These are phyloP conservation scores for Ogataea methanolica DNA, from an alignment of 805 yeast species.

Conservation along the genomic window DNA sequence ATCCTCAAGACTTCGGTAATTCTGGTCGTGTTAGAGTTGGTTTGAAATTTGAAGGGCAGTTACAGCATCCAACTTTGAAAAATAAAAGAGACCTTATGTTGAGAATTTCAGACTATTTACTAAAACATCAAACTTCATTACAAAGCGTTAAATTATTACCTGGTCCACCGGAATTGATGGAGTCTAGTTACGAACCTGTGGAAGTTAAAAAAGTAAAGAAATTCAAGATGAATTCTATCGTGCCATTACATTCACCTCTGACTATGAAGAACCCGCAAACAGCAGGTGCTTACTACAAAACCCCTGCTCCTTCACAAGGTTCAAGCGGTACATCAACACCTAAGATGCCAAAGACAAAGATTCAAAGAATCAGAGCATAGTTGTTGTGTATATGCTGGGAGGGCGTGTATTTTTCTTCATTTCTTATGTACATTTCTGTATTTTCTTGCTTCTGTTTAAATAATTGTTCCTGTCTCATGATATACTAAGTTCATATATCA, in stretches of 20 bases:
- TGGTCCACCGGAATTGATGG: conserved; percentile 55
- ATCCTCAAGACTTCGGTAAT: conserved; percentile 96
- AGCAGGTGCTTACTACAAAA: conserved; percentile 56
- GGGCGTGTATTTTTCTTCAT: too few relatives aligned
- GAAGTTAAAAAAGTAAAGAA: conserved; percentile 79
- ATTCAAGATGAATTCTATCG: conserved; percentile 77
- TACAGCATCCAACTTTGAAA: conserved; percentile 30
- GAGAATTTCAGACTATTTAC: conserved; percentile 56
- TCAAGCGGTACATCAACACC: conserved; percentile 22
- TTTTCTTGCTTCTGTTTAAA: too few relatives aligned
- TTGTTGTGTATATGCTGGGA: too few relatives aligned
- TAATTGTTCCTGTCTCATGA: too few relatives aligned
- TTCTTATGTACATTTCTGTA: too few relatives aligned
- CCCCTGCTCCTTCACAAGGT: conserved; percentile 36
- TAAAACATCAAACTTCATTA: conserved; percentile 65
- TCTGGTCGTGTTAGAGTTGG: conserved; percentile 91
- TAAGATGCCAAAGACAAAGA: conserved; percentile 50
- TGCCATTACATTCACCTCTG: conserved; percentile 81
- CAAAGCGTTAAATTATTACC: conserved; percentile 59
- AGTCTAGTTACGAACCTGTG: conserved; percentile 44
- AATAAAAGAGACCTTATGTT: conserved; percentile 66
- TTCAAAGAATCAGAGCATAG: conserved; percentile 49
- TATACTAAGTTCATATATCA: too few relatives aligned
- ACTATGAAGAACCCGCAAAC: conserved; percentile 83
- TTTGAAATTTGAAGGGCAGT: conserved; percentile 45